These are phyloP conservation scores for Blastocystis sp. DNA, from an alignment of 352 stramenopile species.

Conservation along the genomic window DNA sequence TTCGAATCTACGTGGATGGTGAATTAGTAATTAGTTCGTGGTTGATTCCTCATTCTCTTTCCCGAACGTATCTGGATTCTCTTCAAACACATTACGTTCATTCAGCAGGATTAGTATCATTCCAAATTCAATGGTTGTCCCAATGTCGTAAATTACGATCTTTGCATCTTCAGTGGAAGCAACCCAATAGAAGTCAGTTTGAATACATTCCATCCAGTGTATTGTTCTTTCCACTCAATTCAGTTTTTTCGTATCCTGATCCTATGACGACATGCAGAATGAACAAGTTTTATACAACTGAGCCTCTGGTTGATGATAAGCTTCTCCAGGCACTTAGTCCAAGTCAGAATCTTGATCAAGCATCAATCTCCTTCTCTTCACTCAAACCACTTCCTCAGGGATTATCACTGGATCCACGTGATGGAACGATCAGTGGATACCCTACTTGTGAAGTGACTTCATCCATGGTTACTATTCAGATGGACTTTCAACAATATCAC, in stretches of 20 bases:
- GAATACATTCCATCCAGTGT: background rate
- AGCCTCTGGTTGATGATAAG: background rate
- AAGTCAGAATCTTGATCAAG: background rate
- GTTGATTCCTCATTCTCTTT: background rate
- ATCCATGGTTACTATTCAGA: background rate
- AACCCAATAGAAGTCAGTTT: background rate
- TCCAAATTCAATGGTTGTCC: constrained; percentile 20
- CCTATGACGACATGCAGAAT: background rate
- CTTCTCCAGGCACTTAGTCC: background rate
- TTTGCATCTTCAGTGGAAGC: constrained; percentile 24
- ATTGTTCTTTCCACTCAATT: background rate
- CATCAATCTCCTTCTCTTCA: background rate
- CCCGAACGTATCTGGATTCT: background rate
- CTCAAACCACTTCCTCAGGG: constrained; percentile 5
- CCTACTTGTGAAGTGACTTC: background rate
- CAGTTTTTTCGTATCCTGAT: constrained; percentile 5
- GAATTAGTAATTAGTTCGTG: constrained; percentile 15
- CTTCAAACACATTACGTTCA: background rate
- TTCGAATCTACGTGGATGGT: background rate
- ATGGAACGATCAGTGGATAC: constrained; percentile 20
- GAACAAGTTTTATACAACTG: constrained; percentile 15
- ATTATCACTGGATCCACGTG: constrained; percentile 11
- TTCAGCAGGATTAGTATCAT: background rate
- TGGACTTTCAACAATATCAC: background rate
- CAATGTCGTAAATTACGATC: background rate